Conservation (phyloP, 169 alveolate genomes). For the Ichthyophthirius multifiliis region DNA sequence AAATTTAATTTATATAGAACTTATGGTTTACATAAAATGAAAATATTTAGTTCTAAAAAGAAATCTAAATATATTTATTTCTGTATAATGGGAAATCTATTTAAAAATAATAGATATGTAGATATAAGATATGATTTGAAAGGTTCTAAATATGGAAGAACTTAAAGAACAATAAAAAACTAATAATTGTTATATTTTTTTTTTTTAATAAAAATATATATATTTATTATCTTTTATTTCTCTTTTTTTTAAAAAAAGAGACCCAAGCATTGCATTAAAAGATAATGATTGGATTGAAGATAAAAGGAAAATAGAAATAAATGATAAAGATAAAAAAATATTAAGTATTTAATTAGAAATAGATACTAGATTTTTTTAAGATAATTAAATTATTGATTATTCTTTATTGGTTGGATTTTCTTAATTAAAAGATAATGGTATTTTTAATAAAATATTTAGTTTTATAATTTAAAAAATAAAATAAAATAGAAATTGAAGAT, state of each 20-base stretch:
- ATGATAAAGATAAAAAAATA: neutral
- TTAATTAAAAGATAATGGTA: neutral
- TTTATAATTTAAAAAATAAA: neutral
- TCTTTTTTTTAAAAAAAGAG: neutral
- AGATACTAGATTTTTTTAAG: slow-evolving; percentile 23
- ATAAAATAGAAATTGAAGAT: neutral
- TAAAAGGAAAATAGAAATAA: neutral
- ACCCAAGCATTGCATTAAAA: slow-evolving; percentile 20
- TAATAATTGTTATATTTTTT: neutral
- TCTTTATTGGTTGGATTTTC: slow-evolving; percentile 21
- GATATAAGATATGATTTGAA: slow-evolving; percentile 21
- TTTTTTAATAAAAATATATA: neutral
- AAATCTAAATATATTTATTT: slow-evolving; percentile 14
- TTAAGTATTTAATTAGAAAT: slow-evolving; percentile 12
- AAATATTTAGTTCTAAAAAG: slow-evolving; percentile 10
- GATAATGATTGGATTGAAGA: slow-evolving; percentile 39
- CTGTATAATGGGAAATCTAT: slow-evolving; percentile 31
- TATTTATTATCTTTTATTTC: neutral
- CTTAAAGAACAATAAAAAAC: slow-evolving; percentile 18
- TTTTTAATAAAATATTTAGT: neutral
- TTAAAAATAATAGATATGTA: slow-evolving; percentile 9
- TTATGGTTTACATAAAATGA: slow-evolving; percentile 76
- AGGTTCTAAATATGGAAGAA: slow-evolving; percentile 33
- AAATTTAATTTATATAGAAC: slow-evolving; percentile 50
- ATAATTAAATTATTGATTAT: slow-evolving; percentile 32